A percentile compares a stretch with the other conserved stretches of the same genome.
Evolutionary conservation across 2,329 filamentous ascomycete species (phyloP).

Genomic region (Hymenoscyphus infarciens): DNA sequence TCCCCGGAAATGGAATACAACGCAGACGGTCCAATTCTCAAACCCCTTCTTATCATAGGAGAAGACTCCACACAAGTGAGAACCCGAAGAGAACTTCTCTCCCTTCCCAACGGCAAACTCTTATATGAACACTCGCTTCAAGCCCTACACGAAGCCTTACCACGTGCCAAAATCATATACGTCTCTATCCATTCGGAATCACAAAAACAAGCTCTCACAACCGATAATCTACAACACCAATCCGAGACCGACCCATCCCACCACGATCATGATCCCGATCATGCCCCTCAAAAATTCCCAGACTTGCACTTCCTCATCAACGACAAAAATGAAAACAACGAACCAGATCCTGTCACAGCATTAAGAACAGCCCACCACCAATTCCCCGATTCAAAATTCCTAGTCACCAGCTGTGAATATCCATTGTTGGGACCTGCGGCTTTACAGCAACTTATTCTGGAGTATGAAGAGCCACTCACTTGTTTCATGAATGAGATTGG

Average conservation of each 20-base stretch:
- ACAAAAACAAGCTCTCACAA: not conserved
- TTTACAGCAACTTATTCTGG: conserved; percentile 30
- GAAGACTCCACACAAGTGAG: conserved; percentile 29
- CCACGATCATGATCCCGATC: not conserved
- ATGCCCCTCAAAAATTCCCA: not conserved
- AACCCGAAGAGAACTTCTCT: conserved; percentile 35
- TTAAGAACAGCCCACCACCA: not conserved
- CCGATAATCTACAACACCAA: not conserved
- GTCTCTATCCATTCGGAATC: conserved; percentile 22
- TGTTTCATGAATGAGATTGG: conserved; percentile 36
- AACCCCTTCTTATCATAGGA: not conserved
- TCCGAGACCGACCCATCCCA: not conserved
- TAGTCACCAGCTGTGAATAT: conserved; percentile 32
- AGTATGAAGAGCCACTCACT: conserved; percentile 32
- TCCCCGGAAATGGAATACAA: not conserved
- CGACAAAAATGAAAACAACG: not conserved
- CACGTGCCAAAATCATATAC: conserved; percentile 29
- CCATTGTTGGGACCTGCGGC: conserved; percentile 33
- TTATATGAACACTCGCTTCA: conserved; percentile 32
- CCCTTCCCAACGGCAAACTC: conserved; percentile 29
- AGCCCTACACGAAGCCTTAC: conserved; percentile 25
- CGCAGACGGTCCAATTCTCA: not conserved
- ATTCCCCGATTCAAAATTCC: not conserved
- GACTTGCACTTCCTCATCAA: not conserved
- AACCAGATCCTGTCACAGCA: not conserved